A percentile compares a stretch with the other conserved stretches of the same genome.
These are phyloP conservation scores for Seiridium cupressi DNA, from an alignment of 2,329 filamentous ascomycete genomes.

Conservation along the genomic window DNA sequence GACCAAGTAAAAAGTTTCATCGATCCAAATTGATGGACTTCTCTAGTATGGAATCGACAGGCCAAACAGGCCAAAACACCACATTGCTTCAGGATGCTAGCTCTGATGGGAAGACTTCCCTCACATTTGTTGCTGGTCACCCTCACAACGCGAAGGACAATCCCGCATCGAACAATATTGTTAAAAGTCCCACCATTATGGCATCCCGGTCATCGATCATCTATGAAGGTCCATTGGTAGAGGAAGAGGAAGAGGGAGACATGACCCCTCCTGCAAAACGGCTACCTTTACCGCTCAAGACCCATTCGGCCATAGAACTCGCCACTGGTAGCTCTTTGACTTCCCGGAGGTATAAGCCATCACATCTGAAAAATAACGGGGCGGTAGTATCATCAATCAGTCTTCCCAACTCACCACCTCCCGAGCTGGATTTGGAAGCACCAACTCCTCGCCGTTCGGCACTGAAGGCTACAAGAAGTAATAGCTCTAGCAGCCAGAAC, in stretches of 20 bases:
- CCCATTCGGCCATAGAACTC: conserved; percentile 27
- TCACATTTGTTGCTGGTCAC: background rate
- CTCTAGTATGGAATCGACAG: background rate
- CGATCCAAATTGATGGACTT: background rate
- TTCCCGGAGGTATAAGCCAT: conserved; percentile 26
- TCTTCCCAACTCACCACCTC: conserved; percentile 24
- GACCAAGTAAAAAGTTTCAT: conserved; percentile 6
- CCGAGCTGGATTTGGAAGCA: conserved; percentile 20
- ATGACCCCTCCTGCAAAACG: conserved; percentile 7
- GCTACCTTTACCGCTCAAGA: conserved; percentile 17
- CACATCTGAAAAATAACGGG: conserved; percentile 12
- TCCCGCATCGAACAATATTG: background rate
- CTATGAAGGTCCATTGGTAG: conserved; percentile 19
- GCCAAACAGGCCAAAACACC: background rate
- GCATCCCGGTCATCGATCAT: conserved; percentile 18
- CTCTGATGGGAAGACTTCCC: background rate
- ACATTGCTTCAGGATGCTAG: background rate
- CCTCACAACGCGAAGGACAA: background rate
- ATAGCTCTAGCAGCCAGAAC: conserved; percentile 21
- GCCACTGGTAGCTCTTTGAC: conserved; percentile 30
- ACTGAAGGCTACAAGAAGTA: conserved; percentile 22
- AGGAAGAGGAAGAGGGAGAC: conserved; percentile 14
- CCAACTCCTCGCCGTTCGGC: conserved; percentile 24
- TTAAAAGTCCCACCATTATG: conserved; percentile 15
- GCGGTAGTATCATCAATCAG: conserved; percentile 19